phyloP scores from a whole-genome alignment of 169 alveolate species.

The Eimeria praecox region DNA sequence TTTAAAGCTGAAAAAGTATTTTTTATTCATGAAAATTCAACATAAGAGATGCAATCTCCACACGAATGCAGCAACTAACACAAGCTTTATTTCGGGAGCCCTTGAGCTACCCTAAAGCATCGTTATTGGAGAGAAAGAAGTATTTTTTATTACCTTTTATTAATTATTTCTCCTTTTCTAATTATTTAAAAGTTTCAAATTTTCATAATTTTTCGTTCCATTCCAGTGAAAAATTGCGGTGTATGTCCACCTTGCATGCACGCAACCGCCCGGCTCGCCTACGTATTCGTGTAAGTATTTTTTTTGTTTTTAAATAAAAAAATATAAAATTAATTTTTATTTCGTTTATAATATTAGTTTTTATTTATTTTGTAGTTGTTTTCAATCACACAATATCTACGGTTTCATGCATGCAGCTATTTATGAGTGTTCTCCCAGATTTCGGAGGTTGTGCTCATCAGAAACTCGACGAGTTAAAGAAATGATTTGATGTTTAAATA shows the following conservation, averaged over 20 bases:
- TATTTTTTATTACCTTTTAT: background rate
- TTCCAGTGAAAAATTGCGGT: background rate
- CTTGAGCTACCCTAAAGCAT: background rate
- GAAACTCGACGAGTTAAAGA: background rate
- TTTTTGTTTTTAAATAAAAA: background rate
- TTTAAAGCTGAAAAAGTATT: background rate
- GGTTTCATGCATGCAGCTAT: background rate
- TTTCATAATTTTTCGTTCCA: background rate
- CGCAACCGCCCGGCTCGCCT: slow-evolving; percentile 35
- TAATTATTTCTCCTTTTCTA: background rate
- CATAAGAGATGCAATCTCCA: background rate
- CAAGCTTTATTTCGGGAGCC: background rate
- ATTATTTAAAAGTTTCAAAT: too few species aligned
- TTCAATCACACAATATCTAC: background rate
- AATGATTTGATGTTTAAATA: too few species aligned
- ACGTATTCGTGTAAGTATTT: slow-evolving; percentile 4
- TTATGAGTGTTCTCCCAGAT: background rate
- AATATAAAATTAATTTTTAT: background rate
- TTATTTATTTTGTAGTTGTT: background rate
- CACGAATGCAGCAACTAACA: background rate
- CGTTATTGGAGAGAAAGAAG: background rate
- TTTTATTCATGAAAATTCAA: background rate
- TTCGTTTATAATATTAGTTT: background rate
- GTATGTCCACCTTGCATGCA: slow-evolving; percentile 5
- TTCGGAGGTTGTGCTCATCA: background rate